Conservation (phyloP, 2,329 filamentous ascomycete species). For the Sclerotinia glacialis region DNA sequence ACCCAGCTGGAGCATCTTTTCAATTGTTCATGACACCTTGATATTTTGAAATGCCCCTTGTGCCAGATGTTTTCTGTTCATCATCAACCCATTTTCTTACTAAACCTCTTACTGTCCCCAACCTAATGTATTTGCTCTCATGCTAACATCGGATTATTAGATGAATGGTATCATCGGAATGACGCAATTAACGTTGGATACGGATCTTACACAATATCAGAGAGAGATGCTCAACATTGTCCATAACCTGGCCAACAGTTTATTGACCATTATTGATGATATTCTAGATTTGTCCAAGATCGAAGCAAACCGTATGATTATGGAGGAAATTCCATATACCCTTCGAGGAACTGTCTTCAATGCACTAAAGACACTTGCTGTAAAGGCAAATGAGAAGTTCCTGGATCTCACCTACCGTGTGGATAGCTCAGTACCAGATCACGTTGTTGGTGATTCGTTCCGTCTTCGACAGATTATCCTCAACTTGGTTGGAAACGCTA, state of each 20-base stretch:
- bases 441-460: conserved; percentile 95
- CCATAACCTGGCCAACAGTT: conserved; percentile 91
- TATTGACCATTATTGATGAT: conserved; percentile 94
- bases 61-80: neutral
- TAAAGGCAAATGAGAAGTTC: conserved; percentile 95
- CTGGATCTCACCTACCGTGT: conserved; percentile 91
- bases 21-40: neutral
- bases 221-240: conserved; percentile 99
- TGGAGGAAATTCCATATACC: conserved; percentile 96
- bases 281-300: conserved; percentile 75
- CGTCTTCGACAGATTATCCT: conserved; percentile 93
- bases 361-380: conserved; percentile 91
- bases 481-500: conserved; percentile 95
- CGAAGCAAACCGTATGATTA: conserved; percentile 95
- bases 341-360: conserved; percentile 94
- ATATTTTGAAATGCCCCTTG: neutral
- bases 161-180: conserved; percentile 45
- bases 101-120: neutral
- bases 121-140: neutral
- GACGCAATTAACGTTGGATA: conserved; percentile 94
- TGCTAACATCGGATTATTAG: conserved; percentile 2
- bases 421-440: conserved; percentile 88
- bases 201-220: conserved; percentile 89
- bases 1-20: neutral
- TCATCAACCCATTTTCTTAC: neutral